These are phyloP conservation scores for Sarcodon aspratus DNA, from an alignment of 768 basidiomycete genomes.

Conservation along the genomic window DNA sequence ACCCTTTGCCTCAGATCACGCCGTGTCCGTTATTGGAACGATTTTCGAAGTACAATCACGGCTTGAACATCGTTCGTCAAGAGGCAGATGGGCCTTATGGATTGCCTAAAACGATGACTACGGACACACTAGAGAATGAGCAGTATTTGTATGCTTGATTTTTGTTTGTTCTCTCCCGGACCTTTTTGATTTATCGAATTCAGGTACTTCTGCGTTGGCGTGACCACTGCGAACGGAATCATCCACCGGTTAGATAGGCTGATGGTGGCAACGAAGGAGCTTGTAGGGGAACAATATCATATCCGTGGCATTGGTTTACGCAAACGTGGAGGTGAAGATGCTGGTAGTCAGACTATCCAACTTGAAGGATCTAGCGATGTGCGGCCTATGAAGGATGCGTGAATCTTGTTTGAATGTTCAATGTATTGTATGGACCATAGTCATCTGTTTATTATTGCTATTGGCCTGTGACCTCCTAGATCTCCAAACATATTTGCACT, in stretches of 20 bases:
- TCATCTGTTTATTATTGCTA: no score
- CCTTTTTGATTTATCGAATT: background rate
- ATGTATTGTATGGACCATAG: no score
- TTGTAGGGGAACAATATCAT: conserved; percentile 82
- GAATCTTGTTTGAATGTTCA: no score
- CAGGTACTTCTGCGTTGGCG: conserved; percentile 64
- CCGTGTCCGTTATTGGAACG: conserved; percentile 54
- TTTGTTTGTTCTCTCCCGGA: background rate
- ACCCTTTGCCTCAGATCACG: conserved; percentile 76
- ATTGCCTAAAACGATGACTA: conserved; percentile 55
- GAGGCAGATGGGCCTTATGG: conserved; percentile 70
- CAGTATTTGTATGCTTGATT: conserved; percentile 57
- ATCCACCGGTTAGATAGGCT: conserved; percentile 65
- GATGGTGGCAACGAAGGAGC: conserved; percentile 75
- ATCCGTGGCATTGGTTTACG: conserved; percentile 52
- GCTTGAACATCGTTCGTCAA: conserved; percentile 56
- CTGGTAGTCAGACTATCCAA: background rate
- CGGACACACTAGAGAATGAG: conserved; percentile 64
- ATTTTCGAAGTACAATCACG: conserved; percentile 37
- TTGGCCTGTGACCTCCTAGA: no score
- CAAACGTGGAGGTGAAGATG: conserved; percentile 1
- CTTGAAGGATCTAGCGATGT: background rate
- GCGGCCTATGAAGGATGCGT: conserved; percentile 7
- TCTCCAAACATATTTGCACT: no score
- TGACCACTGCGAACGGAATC: conserved; percentile 57